Evolutionary conservation across 768 basidiomycete genomes (phyloP), one percentile per base, ranked within the genome.

Genomic region (Russula lepida): DNA sequence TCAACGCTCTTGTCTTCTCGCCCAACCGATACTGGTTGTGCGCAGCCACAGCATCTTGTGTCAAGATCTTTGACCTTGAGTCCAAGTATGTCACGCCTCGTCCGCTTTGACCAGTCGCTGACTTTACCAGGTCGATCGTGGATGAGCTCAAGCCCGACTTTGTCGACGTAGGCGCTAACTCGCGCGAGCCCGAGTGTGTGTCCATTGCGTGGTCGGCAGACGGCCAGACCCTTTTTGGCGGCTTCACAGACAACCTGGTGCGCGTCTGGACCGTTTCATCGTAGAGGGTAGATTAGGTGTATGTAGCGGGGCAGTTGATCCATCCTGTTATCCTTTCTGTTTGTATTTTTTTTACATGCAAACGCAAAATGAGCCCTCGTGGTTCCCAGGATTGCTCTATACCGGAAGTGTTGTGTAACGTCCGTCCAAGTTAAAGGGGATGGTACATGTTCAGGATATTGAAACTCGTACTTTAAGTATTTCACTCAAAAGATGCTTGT

Each of bases 1-100:
- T 99, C 84, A 98, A 99, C 74, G 94, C 97, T 63, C 89, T 99
- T 68, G 97, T 98, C 74, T 99, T 99, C 84, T 95, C 92, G 17
- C 97, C 97, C 63, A 99, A 99, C 84, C 88, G 95, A 61, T 99
- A 99, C 89, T 99, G 97, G 97, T 80, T 99, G 66, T 99, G 97
- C 74, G 97, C 97, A 69, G 97, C 97, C 66, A 98, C 97, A 66
- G 84, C 92, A 65, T 92, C 87, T 74, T 93, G 91, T 74, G 90
- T 98, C 78, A 98, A 98, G 81, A 98, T 99, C 76, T 99, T 98
- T 72, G 97, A 99, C 76, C 82, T 99, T 51, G 95, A 99, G 86
- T 92, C 89, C 88, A 98, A 98, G 93, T 92, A 69, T 72, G 92
- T 86, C 19, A 12, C 4, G 51, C 19, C 32, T 52, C 32, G 51